Evolutionary conservation across 305 asterid genomes (phyloP), one percentile per base, ranked within the genome.

Genomic region (Stenogyne calaminthoides): DNA sequence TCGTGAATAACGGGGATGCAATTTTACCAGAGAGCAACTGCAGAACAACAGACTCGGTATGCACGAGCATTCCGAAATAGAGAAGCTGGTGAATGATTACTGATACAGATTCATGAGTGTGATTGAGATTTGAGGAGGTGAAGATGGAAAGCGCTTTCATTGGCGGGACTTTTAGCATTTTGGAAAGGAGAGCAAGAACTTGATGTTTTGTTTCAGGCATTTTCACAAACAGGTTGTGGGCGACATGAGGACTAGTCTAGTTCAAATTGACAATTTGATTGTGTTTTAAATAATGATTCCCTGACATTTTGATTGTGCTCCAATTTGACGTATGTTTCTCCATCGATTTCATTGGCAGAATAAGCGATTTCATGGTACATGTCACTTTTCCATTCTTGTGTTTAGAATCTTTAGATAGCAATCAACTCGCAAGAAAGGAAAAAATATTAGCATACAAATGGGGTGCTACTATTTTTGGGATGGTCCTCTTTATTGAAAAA

Each of bases 111-210:
- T 87, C 81, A 29, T 70, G 85, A 52, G 89, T 85, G 82, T 84
- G 91, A 29, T 83, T 75, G 59, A 81, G 74, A 1, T 75, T 25
- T 27, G 92, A 76, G 52, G 87, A 69, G 27, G 78, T 83, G 83
- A 90, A 84, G 81, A 85, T 84, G 11, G 78, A 70, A 27, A 90
- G 69, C 56, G 95, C 85, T 72, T 69, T 77, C 77, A 72, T 69
- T 15, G 96, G 95, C 47, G 95, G 96, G 67, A 63, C 14, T 80
- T 90, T 90, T 64, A 84, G 76, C 73, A 88, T 69, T 73, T 70
- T 81, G 70, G 95, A 81, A 58, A 88, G 80, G 72, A 86, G 80
- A 54, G 79, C 3, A 14, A 77, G 59, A 34, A 71, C 34, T 14
- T 80, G 81, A 69, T 40, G 51, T 20, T 72, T 69, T 16, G 57